Evolutionary conservation across 2,329 filamentous ascomycete genomes (phyloP).

Genomic region (Juglanconis sp.): DNA sequence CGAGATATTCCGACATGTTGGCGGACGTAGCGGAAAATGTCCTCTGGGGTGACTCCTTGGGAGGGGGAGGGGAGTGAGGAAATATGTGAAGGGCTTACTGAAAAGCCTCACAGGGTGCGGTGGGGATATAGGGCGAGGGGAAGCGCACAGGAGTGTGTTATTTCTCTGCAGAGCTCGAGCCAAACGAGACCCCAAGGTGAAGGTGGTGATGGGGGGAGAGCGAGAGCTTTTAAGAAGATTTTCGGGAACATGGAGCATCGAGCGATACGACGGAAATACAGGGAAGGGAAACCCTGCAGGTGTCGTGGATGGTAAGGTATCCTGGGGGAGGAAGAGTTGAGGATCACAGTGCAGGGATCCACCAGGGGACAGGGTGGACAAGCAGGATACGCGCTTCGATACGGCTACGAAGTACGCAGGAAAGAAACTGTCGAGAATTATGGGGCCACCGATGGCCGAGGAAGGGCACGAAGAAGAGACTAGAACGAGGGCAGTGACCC

Average conservation of each 20-base stretch:
- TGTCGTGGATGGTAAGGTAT: background rate
- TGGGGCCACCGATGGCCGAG: conserved; percentile 1
- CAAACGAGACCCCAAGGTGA: background rate
- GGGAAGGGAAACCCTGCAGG: background rate
- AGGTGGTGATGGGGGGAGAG: background rate
- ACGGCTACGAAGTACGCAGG: background rate
- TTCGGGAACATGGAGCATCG: background rate
- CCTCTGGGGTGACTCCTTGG: background rate
- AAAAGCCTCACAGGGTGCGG: background rate
- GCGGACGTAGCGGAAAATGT: background rate
- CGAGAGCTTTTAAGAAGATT: conserved; percentile 5
- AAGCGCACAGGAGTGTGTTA: conserved; percentile 3
- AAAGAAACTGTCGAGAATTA: conserved; percentile 4
- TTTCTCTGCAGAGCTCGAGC: conserved; percentile 11
- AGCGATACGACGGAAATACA: background rate
- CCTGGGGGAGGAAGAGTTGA: background rate
- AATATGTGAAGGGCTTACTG: background rate
- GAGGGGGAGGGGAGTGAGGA: background rate
- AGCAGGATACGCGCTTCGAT: background rate
- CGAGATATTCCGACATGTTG: conserved; percentile 35
- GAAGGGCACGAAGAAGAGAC: background rate
- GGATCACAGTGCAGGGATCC: background rate
- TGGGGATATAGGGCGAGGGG: conserved; percentile 1
- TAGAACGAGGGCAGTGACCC: background rate
- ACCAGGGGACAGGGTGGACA: background rate